Base-by-base conservation (phyloP, 2,329 filamentous ascomycete genomes). In the Penicillium sp. region DNA sequence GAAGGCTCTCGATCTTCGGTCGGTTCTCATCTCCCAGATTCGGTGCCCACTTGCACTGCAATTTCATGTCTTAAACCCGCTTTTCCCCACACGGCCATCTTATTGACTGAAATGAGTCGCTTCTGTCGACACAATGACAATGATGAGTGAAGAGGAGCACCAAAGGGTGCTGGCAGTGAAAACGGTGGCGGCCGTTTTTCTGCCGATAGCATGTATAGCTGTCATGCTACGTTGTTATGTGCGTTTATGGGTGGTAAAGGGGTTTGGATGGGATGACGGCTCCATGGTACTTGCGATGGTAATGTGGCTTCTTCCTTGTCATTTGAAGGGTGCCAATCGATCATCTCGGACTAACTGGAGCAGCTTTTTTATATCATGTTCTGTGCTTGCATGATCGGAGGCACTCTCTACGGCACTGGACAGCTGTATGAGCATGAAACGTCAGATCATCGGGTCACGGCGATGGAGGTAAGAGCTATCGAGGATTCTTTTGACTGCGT, bases 221-320 rank as follows among this genome's bases (percentile, higher is more conserved):
- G 66, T 70, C 14, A 59, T 63, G 21, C 51, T 71, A 47, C 67
- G 69, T 23, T 68, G 65, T 29, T 73, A 72, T 56, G 67, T 71
- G 37, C 68, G 71, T 3, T 58, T 58, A 33, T 61, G 59, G 36
- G 31, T 73, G 5, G 66, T 71, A 14, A 69, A 67, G 50, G 65
- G 57, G 3, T 71, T 73, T 55, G 71, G 71, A 31, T 64, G 64
- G 59, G 71, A 73, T 64, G 71, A 73, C 53, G 60, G 54, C 0
- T 44, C 60, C 2, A 72, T 72, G 69, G 64, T 73, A 9, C 7
- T 65, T 47, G 65, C 68, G 6, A 37, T 60, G 55, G 67, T 71
- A 63, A 16, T 43, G 49, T 55, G 10, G n/a, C 21, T 21, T n/a
- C 3, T 48, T 8, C 6, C 21, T 31, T 3, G 16, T 14, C 14